Conservation (phyloP, 257 asterid genomes). For the Nicotiana tomentosiformis region DNA sequence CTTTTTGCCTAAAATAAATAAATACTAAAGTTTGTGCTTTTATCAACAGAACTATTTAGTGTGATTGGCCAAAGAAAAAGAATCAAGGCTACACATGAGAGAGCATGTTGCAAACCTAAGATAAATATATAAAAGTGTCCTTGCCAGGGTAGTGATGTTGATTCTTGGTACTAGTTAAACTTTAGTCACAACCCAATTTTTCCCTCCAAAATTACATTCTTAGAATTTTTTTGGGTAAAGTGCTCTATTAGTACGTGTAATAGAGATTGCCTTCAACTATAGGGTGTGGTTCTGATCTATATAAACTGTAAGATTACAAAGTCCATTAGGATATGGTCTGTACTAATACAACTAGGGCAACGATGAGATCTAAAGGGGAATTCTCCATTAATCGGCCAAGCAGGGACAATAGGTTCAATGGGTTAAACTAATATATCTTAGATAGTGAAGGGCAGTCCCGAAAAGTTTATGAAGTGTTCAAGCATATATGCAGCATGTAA, state of each 20-base stretch:
- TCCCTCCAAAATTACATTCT: neutral
- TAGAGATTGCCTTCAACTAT: neutral
- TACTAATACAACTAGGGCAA: neutral
- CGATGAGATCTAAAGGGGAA: neutral
- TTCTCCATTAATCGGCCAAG: neutral
- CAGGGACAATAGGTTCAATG: neutral
- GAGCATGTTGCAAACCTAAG: neutral
- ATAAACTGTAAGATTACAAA: neutral
- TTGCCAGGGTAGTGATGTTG: slow-evolving; percentile 1
- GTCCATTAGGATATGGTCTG: neutral
- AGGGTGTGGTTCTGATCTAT: neutral
- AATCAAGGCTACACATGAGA: neutral
- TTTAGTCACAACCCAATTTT: neutral
- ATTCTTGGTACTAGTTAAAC: neutral
- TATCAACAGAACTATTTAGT: neutral
- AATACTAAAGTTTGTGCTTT: too few species aligned
- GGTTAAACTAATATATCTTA: neutral
- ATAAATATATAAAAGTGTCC: neutral
- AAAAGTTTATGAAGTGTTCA: neutral
- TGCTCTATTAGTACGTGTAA: neutral
- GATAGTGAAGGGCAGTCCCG: neutral
- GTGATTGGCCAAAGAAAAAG: neutral
- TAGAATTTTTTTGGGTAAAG: neutral
- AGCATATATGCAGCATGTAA: slow-evolving; percentile 3
- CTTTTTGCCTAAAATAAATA: too few species aligned